phyloP scores from a whole-genome alignment of 768 basidiomycete species.

The Russula brevipes region DNA sequence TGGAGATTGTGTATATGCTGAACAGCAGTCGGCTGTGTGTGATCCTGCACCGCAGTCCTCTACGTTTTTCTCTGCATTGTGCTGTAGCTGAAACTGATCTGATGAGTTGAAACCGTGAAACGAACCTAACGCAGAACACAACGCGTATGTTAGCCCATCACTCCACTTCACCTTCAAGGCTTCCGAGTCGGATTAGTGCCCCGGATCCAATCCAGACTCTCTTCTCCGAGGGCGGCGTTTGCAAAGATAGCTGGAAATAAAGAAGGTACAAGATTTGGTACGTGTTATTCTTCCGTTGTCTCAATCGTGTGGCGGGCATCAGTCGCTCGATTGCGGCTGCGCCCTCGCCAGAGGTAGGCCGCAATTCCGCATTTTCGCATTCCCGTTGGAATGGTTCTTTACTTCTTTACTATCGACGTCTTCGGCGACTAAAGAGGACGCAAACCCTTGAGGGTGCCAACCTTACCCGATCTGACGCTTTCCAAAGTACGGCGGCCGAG shows the following conservation, averaged over 20 bases:
- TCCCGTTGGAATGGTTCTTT: no score
- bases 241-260: conserved; percentile 1
- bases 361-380: no score
- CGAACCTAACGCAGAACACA: background rate
- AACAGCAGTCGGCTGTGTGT: no score
- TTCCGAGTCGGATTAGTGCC: background rate
- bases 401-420: background rate
- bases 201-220: background rate
- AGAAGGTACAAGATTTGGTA: conserved; percentile 10
- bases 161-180: background rate
- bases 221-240: conserved; percentile 6
- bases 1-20: no score
- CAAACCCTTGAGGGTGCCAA: conserved; percentile 3
- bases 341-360: background rate
- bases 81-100: no score
- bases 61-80: no score
- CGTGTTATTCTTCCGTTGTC: background rate
- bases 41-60: no score
- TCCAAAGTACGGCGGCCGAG: conserved; percentile 17
- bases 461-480: conserved; percentile 13
- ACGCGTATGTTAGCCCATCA: background rate
- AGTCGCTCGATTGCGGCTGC: background rate
- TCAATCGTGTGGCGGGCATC: background rate
- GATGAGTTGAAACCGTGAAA: no score
- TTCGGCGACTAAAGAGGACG: background rate